Percentiles rank a stretch among this genome's conserved stretches.
phyloP scores from a whole-genome alignment of 305 asterid genomes.

The Coffea humblotiana region DNA sequence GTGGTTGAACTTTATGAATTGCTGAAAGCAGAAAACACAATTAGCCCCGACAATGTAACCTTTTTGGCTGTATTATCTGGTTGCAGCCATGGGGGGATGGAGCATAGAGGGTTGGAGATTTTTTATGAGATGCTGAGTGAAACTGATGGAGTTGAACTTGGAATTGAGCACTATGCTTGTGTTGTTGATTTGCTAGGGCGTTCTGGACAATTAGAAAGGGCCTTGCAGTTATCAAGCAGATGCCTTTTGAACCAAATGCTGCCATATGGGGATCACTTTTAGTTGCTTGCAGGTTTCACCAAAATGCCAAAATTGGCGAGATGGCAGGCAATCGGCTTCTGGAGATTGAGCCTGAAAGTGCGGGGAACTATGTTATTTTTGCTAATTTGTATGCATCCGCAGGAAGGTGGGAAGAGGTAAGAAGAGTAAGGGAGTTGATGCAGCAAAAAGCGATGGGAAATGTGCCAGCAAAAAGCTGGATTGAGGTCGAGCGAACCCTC shows the following conservation, averaged over 20 bases:
- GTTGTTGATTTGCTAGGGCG: constrained; percentile 87
- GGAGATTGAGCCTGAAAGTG: constrained; percentile 73
- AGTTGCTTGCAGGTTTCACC: constrained; percentile 84
- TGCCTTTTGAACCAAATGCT: constrained; percentile 78
- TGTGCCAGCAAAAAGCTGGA: constrained; percentile 88
- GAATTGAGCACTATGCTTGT: constrained; percentile 85
- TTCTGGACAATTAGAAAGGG: constrained; percentile 69
- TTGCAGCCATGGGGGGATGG: constrained; percentile 89
- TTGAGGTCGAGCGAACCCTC: constrained; percentile 43
- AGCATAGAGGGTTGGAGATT: constrained; percentile 52
- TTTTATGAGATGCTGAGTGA: constrained; percentile 43
- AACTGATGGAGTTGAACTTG: constrained; percentile 35
- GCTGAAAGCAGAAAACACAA: constrained; percentile 52
- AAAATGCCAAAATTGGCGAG: constrained; percentile 55
- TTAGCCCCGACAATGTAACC: constrained; percentile 57
- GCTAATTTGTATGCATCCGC: constrained; percentile 66
- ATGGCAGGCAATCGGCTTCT: constrained; percentile 59
- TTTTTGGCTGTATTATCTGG: constrained; percentile 72
- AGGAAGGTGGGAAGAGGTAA: constrained; percentile 81
- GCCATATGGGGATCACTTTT: constrained; percentile 87
- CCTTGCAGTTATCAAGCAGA: constrained; percentile 58
- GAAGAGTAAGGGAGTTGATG: constrained; percentile 63
- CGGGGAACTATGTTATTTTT: constrained; percentile 66
- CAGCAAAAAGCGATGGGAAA: constrained; percentile 45
- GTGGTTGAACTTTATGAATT: constrained; percentile 55